A percentile compares a stretch with the other conserved stretches of the same genome.
phyloP scores from a whole-genome alignment of 2,329 filamentous ascomycete species.

The Talaromyces sp. region DNA sequence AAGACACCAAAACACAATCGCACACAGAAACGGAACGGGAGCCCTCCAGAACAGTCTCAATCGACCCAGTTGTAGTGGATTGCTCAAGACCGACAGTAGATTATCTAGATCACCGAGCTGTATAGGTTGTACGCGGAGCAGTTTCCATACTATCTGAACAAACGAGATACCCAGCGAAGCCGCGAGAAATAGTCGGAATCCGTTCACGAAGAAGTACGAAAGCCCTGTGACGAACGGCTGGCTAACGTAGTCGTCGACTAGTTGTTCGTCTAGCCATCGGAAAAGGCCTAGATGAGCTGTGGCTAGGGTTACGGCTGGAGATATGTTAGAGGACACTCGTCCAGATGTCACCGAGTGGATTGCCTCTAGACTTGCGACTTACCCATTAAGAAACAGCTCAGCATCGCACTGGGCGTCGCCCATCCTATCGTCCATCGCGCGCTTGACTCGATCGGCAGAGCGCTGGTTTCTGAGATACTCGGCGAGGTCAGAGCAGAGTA shows the following conservation, averaged over 20 bases:
- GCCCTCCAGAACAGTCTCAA: neutral
- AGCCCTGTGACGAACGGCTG: slow-evolving; percentile 14
- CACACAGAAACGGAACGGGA: slow-evolving; percentile 14
- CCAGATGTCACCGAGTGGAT: neutral
- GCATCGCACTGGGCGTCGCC: slow-evolving; percentile 11
- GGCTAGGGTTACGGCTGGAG: slow-evolving; percentile 6
- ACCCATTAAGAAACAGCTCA: slow-evolving; percentile 13
- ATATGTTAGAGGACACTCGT: neutral
- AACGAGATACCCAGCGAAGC: slow-evolving; percentile 18
- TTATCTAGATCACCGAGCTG: slow-evolving; percentile 9
- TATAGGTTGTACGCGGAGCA: slow-evolving; percentile 1
- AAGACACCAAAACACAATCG: slow-evolving; percentile 15
- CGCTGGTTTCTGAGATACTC: neutral
- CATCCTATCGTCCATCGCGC: slow-evolving; percentile 18
- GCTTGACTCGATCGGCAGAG: neutral
- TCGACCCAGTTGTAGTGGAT: slow-evolving; percentile 14
- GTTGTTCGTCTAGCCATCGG: slow-evolving; percentile 10
- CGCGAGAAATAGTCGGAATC: slow-evolving; percentile 13
- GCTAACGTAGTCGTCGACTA: neutral
- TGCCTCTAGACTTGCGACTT: neutral
- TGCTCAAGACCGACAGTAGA: slow-evolving; percentile 8
- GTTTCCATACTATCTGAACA: slow-evolving; percentile 16
- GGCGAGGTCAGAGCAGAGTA: neutral
- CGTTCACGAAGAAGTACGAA: slow-evolving; percentile 13
- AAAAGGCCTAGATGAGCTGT: slow-evolving; percentile 15